phyloP scores from a whole-genome alignment of 495 filamentous ascomycete species.

The Podospora conica region DNA sequence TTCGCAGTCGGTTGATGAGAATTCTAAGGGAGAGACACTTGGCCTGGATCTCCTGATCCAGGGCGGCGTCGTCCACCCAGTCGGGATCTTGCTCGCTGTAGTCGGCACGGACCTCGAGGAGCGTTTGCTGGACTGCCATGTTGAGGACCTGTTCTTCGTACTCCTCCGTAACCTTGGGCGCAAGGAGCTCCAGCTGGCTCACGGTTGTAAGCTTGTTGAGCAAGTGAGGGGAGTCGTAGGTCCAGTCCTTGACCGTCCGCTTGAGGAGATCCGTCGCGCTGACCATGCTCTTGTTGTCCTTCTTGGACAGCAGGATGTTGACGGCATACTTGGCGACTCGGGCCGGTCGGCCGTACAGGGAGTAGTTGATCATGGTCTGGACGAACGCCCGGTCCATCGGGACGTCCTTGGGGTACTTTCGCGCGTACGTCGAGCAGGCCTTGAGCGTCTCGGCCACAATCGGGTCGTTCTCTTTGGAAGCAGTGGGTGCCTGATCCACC shows the following conservation, averaged over 20 bases:
- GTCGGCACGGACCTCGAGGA: constrained; percentile 60
- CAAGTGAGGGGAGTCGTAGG: constrained; percentile 67
- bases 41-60: constrained; percentile 75
- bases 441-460: constrained; percentile 81
- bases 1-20: constrained; percentile 78
- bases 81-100: constrained; percentile 45
- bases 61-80: constrained; percentile 62
- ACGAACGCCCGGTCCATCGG: constrained; percentile 79
- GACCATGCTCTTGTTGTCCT: constrained; percentile 72
- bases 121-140: constrained; percentile 67
- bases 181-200: constrained; percentile 76
- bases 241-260: constrained; percentile 67
- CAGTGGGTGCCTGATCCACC: constrained; percentile 68
- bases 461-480: constrained; percentile 55
- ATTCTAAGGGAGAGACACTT: constrained; percentile 87
- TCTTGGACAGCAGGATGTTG: constrained; percentile 74
- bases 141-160: constrained; percentile 69
- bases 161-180: constrained; percentile 64
- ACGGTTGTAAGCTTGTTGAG: constrained; percentile 79
- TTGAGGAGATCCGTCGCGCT: constrained; percentile 77
- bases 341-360: constrained; percentile 72
- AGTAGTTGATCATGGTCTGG: constrained; percentile 72
- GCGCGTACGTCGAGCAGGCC: constrained; percentile 84
- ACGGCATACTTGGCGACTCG: constrained; percentile 89
- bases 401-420: constrained; percentile 75